Base-by-base conservation (phyloP, 2,329 filamentous ascomycete species). In the Apiospora hydei region DNA sequence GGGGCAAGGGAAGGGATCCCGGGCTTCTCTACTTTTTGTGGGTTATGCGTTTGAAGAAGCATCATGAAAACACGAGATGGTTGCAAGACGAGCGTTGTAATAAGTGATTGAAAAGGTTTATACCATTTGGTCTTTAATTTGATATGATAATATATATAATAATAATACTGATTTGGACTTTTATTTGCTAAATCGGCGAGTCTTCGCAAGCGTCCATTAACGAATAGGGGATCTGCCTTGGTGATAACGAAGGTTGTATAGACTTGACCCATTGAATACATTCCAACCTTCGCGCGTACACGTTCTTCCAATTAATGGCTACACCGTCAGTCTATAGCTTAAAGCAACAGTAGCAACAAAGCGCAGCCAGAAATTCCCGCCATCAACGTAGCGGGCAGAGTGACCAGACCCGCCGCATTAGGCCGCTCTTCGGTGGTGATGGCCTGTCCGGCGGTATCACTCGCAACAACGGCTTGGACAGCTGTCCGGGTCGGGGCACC, bases 321-420 rank as follows among this genome's bases (percentile, higher is more conserved):
- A 47, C 21, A n/a, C 13, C 24, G 30, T n/a, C 16, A 26, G 5
- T 10, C 30, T 68, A 68, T 30, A 26, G 5, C 10, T 21, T 68
- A 68, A 21, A 47, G 5, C 53, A 34, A 38, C 26, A 47, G 41
- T 21, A 68, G 24, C 24, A 68, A 34, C 26, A 44, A 34, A 26
- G 66, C 66, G 13, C 26, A 26, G 1, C 41, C 66, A 38, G 66
- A 44, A n/a, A 68, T 18, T 46, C 66, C 66, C 8, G 66, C n/a
- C 24, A 47, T 47, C 41, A 68, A 43, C 24, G 61, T 68, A 34
- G 44, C 44, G 4, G 66, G 26, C 10, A 68, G 41, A 10, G 41
- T 68, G 41, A 47, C 41, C 66, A 38, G 43, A 14, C 66, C 66
- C 21, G 66, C 41, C 14, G 66, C 43, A 34, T 68, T 21, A 18